Percentiles rank a stretch among this genome's conserved stretches.
Conservation (phyloP, 106 monocot genomes). For the Platanthera guangdongensis region DNA sequence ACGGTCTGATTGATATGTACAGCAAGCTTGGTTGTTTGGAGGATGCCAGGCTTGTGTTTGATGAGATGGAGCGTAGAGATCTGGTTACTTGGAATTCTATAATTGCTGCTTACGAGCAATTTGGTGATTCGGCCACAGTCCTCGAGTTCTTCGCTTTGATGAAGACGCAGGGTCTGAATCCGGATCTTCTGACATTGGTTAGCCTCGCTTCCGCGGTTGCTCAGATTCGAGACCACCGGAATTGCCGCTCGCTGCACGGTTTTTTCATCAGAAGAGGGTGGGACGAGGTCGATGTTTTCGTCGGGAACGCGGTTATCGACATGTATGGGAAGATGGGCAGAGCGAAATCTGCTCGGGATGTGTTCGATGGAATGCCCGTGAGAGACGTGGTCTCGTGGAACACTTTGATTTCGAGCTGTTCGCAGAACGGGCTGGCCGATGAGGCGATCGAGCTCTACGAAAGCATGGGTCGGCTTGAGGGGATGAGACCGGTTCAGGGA, state of each 20-base stretch:
- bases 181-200: slow-evolving; percentile 44
- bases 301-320: slow-evolving; percentile 64
- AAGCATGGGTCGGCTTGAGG: slow-evolving; percentile 24
- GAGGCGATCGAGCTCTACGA: slow-evolving; percentile 40
- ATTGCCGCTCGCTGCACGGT: slow-evolving; percentile 47
- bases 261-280: slow-evolving; percentile 21
- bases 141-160: slow-evolving; percentile 40
- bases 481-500: slow-evolving; percentile 37
- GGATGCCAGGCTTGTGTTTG: slow-evolving; percentile 33
- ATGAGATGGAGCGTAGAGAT: slow-evolving; percentile 31
- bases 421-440: slow-evolving; percentile 39
- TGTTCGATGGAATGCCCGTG: slow-evolving; percentile 37
- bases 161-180: slow-evolving; percentile 21
- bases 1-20: slow-evolving; percentile 70
- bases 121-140: slow-evolving; percentile 24
- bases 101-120: slow-evolving; percentile 57
- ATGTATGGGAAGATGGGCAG: slow-evolving; percentile 73
- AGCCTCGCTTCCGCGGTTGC: slow-evolving; percentile 39
- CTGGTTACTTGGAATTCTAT: slow-evolving; percentile 64
- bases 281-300: slow-evolving; percentile 33
- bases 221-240: slow-evolving; percentile 19
- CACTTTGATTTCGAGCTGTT: slow-evolving; percentile 56
- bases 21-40: slow-evolving; percentile 29
- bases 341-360: slow-evolving; percentile 26
- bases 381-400: slow-evolving; percentile 73